Evolutionary conservation across 2,329 filamentous ascomycete species (phyloP).

Genomic region (Drechslerella dactyloides): DNA sequence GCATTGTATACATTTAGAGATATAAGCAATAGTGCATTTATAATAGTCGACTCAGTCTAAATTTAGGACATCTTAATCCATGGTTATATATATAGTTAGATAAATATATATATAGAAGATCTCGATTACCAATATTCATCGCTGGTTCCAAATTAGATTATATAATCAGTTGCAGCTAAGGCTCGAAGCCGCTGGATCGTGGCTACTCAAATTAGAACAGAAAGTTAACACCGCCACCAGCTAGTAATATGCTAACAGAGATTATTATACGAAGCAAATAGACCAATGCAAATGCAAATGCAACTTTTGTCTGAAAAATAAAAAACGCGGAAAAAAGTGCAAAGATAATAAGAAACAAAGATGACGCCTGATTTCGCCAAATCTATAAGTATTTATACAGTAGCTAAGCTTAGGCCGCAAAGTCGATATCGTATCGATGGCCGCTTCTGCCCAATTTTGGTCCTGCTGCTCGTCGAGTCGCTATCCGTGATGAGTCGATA

Average conservation of each 20-base stretch:
- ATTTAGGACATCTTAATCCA: too few relatives aligned
- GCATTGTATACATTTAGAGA: too few relatives aligned
- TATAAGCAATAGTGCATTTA: too few relatives aligned
- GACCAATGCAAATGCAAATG: slow-evolving; percentile 3
- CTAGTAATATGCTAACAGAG: neutral
- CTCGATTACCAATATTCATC: too few relatives aligned
- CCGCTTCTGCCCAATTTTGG: neutral
- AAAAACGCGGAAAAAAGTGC: slow-evolving; percentile 11
- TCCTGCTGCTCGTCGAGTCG: neutral
- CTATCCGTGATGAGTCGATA: neutral
- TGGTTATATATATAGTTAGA: too few relatives aligned
- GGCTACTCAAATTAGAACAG: too few relatives aligned
- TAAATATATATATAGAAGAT: too few relatives aligned
- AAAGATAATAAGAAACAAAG: slow-evolving; percentile 14
- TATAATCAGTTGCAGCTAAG: too few relatives aligned
- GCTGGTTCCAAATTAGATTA: too few relatives aligned
- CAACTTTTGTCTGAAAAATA: slow-evolving; percentile 24
- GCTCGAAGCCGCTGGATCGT: too few relatives aligned
- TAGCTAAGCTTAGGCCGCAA: slow-evolving; percentile 10
- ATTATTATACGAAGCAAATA: neutral
- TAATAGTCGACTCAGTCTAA: too few relatives aligned
- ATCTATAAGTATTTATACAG: slow-evolving; percentile 45
- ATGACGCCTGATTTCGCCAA: slow-evolving; percentile 37
- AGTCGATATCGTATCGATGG: neutral
- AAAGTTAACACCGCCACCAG: too few relatives aligned